phyloP scores from a whole-genome alignment of 805 yeast species.

The Tetrapisispora iriomotensis region DNA sequence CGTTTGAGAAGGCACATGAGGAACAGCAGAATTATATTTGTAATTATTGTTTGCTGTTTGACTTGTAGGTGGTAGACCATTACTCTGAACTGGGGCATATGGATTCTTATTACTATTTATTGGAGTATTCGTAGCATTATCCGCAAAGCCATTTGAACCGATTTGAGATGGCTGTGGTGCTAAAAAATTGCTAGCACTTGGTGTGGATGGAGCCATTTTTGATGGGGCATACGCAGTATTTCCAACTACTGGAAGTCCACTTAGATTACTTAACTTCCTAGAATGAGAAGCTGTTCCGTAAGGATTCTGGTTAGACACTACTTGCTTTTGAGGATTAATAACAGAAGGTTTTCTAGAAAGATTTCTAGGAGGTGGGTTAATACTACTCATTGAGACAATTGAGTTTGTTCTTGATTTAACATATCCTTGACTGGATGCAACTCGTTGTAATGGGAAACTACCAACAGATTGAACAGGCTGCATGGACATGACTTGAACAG shows the following conservation, averaged over 20 bases:
- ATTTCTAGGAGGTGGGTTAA: constrained; percentile 19
- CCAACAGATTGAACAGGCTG: neutral
- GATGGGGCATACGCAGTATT: constrained; percentile 12
- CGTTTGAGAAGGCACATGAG: constrained; percentile 9
- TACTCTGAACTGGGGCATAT: constrained; percentile 29
- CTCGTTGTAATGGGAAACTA: constrained; percentile 1
- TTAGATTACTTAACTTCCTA: neutral
- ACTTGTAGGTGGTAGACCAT: constrained; percentile 7
- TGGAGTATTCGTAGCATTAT: neutral
- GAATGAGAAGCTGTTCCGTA: constrained; percentile 9
- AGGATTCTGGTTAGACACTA: neutral
- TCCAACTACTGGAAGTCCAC: neutral
- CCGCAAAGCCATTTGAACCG: neutral
- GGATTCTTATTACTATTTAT: constrained; percentile 29
- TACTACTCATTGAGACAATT: constrained; percentile 7
- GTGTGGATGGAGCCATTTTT: neutral
- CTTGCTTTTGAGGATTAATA: neutral
- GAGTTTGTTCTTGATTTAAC: constrained; percentile 1
- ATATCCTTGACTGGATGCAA: constrained; percentile 6
- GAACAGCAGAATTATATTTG: constrained; percentile 5
- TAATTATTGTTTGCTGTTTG: neutral
- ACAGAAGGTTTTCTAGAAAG: constrained; percentile 19
- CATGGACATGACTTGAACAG: constrained; percentile 31
- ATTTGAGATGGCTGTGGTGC: neutral
- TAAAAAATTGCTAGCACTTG: neutral